These are phyloP conservation scores for Calocybe gangraenosa DNA, from an alignment of 768 basidiomycete species.

Conservation along the genomic window DNA sequence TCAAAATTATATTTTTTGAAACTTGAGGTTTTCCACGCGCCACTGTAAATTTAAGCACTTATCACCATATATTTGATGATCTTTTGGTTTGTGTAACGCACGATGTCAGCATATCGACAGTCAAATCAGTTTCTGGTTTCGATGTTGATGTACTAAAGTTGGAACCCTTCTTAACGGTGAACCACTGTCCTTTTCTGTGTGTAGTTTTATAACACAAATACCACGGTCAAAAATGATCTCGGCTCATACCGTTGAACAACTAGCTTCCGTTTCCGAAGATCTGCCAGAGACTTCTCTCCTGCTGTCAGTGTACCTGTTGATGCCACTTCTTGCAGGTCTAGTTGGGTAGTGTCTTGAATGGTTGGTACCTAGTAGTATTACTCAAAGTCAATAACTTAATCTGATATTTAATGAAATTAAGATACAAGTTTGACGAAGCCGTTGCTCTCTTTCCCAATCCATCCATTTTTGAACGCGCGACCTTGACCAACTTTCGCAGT, in stretches of 20 bases:
- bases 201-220: slow-evolving; percentile 8
- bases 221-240: not conserved
- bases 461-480: slow-evolving; percentile 94
- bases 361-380: slow-evolving; percentile 42
- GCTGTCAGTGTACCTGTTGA: slow-evolving; percentile 65
- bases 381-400: slow-evolving; percentile 4
- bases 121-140: slow-evolving; percentile 95
- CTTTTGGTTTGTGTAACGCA: slow-evolving; percentile 35
- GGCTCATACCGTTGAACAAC: slow-evolving; percentile 66
- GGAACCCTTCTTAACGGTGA: slow-evolving; percentile 79
- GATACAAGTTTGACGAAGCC: slow-evolving; percentile 83
- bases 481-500: slow-evolving; percentile 91
- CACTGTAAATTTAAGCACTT: slow-evolving; percentile 47
- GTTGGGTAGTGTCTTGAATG: slow-evolving; percentile 72
- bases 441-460: slow-evolving; percentile 89
- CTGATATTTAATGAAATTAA: slow-evolving; percentile 25
- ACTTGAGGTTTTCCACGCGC: slow-evolving; percentile 86
- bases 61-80: not conserved
- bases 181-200: slow-evolving; percentile 91
- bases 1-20: slow-evolving; percentile 99
- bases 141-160: slow-evolving; percentile 87
- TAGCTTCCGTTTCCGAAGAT: slow-evolving; percentile 90
- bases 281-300: slow-evolving; percentile 81
- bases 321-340: slow-evolving; percentile 70
- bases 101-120: slow-evolving; percentile 92